These are phyloP conservation scores for Oryza nivara DNA, from an alignment of 176 grass and related monocot genomes.

Conservation along the genomic window DNA sequence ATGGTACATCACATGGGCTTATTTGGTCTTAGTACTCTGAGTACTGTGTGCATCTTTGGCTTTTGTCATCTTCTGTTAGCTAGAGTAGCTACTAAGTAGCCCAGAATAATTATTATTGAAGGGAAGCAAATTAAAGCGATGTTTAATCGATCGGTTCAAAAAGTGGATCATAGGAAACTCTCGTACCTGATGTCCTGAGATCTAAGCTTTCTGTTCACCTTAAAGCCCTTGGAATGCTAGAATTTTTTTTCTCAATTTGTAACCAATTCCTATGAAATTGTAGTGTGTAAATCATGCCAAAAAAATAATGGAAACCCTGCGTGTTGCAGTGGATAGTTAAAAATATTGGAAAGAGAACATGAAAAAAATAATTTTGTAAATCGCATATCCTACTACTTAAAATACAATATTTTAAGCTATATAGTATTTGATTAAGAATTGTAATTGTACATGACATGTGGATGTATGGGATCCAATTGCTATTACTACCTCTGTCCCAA, in stretches of 20 bases:
- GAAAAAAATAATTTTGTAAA: no score
- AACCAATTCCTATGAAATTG: background rate
- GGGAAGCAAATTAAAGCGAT: background rate
- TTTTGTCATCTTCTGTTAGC: background rate
- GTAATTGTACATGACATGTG: no score
- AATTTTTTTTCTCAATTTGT: background rate
- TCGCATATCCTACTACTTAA: no score
- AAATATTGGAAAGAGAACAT: no score
- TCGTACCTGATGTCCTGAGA: background rate
- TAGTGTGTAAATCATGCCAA: no score
- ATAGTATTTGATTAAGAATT: no score
- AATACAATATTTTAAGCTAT: no score
- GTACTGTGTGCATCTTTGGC: background rate
- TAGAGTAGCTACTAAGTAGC: no score
- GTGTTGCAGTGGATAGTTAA: no score
- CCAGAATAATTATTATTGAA: background rate
- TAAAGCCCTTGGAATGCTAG: background rate
- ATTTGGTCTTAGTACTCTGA: background rate
- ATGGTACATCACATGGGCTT: background rate
- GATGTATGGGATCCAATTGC: no score
- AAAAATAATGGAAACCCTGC: no score
- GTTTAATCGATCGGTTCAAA: background rate
- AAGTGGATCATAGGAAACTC: background rate
- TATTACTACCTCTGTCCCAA: no score
- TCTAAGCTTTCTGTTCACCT: background rate